Evolutionary conservation across 805 yeast genomes (phyloP).

Genomic region (Myxozyma neglecta): DNA sequence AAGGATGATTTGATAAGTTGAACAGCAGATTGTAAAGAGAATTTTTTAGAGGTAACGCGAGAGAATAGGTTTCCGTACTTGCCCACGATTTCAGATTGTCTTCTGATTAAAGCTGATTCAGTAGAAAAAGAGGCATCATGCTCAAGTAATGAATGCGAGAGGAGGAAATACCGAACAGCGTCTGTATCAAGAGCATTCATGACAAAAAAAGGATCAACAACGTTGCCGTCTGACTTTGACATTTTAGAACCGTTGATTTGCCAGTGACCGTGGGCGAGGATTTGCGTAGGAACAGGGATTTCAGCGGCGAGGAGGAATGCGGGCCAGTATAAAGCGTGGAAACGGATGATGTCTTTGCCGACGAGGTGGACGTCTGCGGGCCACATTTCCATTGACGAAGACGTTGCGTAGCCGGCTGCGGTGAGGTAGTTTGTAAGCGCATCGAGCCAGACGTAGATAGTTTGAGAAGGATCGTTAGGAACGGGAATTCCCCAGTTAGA

Average conservation of each 20-base stretch:
- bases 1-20: background rate
- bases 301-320: constrained; percentile 82
- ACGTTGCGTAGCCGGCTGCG: constrained; percentile 58
- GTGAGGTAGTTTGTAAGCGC: constrained; percentile 86
- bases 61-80: constrained; percentile 79
- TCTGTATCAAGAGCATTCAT: constrained; percentile 63
- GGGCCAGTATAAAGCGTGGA: constrained; percentile 95
- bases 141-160: constrained; percentile 71
- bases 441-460: constrained; percentile 95
- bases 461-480: constrained; percentile 75
- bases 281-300: constrained; percentile 64
- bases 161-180: constrained; percentile 65
- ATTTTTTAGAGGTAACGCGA: constrained; percentile 71
- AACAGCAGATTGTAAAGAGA: constrained; percentile 41
- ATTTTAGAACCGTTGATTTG: constrained; percentile 82
- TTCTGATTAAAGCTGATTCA: constrained; percentile 49
- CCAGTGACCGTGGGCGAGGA: constrained; percentile 95
- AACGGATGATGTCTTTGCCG: constrained; percentile 87
- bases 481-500: constrained; percentile 88
- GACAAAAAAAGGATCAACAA: constrained; percentile 81
- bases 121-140: constrained; percentile 80
- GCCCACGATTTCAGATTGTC: constrained; percentile 59
- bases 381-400: constrained; percentile 45
- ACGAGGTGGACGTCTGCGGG: constrained; percentile 73
- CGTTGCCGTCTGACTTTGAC: constrained; percentile 92